These are phyloP conservation scores for Rhizopogon sp. DNA, from an alignment of 768 basidiomycete genomes.

Conservation along the genomic window DNA sequence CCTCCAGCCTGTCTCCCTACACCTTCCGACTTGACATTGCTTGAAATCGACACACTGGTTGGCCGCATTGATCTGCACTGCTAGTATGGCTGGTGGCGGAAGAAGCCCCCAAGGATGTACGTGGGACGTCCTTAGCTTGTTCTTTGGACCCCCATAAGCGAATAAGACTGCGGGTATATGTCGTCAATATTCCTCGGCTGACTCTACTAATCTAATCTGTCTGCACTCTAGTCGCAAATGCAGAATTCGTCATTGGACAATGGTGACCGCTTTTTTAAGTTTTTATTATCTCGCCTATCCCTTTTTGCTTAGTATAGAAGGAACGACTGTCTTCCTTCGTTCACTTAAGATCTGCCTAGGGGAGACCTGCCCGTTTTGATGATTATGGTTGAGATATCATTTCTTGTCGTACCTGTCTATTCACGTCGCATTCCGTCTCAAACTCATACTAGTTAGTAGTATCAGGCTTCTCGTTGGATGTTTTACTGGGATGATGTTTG, in stretches of 20 bases:
- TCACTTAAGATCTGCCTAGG: too few species aligned
- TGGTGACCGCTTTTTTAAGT: background rate
- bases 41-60: conserved; percentile 34
- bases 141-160: background rate
- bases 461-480: background rate
- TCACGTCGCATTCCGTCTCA: background rate
- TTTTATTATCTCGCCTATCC: background rate
- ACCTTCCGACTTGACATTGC: conserved; percentile 2
- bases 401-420: background rate
- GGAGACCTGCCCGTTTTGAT: background rate
- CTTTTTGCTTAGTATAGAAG: too few species aligned
- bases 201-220: background rate
- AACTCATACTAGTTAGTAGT: background rate
- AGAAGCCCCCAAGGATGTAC: conserved; percentile 30
- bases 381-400: background rate
- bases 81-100: conserved; percentile 32
- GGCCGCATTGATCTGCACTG: conserved; percentile 23
- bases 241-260: too few species aligned
- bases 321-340: too few species aligned
- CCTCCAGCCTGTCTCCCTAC: conserved; percentile 24
- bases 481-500: conserved; percentile 16
- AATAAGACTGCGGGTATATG: background rate
- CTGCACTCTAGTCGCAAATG: background rate
- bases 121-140: conserved; percentile 13
- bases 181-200: background rate